Percentiles rank a stretch among this genome's conserved stretches.
Evolutionary conservation across 495 filamentous ascomycete species (phyloP).

Genomic region (Penicillium cataractarum): DNA sequence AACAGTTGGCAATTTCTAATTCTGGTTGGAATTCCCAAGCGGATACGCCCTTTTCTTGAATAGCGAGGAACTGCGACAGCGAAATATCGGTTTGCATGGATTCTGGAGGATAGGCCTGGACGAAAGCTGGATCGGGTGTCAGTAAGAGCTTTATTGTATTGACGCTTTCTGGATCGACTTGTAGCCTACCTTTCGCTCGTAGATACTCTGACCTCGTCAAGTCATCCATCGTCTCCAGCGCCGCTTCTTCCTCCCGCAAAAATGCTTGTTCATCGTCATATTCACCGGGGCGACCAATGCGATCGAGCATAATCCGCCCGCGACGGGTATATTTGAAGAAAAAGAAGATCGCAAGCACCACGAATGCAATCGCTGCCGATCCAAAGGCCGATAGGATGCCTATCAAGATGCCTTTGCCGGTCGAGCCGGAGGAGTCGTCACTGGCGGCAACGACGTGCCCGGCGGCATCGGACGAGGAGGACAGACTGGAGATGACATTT

Average conservation of each 20-base stretch:
- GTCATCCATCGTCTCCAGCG: conserved; percentile 95
- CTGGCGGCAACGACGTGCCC: conserved; percentile 32
- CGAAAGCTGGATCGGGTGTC: conserved; percentile 66
- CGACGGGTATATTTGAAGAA: conserved; percentile 90
- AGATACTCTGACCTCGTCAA: conserved; percentile 86
- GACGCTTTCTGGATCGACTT: not conserved
- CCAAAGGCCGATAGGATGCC: conserved; percentile 97
- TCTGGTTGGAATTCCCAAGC: conserved; percentile 99
- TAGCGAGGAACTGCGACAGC: conserved; percentile 93
- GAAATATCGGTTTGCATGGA: conserved; percentile 96
- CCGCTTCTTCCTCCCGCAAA: conserved; percentile 89
- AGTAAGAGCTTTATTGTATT: conserved; percentile 18
- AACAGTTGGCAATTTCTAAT: conserved; percentile 97
- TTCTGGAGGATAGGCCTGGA: conserved; percentile 93
- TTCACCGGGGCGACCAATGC: conserved; percentile 91
- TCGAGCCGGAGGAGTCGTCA: conserved; percentile 54
- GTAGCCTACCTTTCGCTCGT: conserved; percentile 83
- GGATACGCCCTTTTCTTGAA: conserved; percentile 98
- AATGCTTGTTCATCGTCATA: conserved; percentile 97
- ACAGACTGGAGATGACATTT: conserved; percentile 36
- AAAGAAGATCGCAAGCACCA: conserved; percentile 79
- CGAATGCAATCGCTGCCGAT: conserved; percentile 78
- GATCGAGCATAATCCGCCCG: conserved; percentile 90
- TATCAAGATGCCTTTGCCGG: conserved; percentile 85
- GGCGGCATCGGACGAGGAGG: conserved; percentile 27